Conservation (phyloP, 1,284 basidiomycete species). For the Ceratobasidium sp. region DNA sequence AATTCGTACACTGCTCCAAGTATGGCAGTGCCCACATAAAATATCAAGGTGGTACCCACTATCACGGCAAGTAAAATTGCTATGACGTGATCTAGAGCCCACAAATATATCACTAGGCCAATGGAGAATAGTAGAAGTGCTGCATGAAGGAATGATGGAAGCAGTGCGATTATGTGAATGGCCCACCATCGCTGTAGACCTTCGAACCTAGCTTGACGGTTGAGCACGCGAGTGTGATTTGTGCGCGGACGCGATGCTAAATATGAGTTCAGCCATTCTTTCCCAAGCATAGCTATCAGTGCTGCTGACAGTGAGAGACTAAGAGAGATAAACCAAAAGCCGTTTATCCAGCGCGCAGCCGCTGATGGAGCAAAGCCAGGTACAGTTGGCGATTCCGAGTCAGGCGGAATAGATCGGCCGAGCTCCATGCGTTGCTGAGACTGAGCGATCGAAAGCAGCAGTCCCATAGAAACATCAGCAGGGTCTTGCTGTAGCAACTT, state of each 20-base stretch:
- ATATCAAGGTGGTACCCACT: neutral
- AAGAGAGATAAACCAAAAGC: constrained; percentile 35
- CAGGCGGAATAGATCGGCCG: neutral
- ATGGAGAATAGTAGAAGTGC: constrained; percentile 24
- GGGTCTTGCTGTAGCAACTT: constrained; percentile 6
- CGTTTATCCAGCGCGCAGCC: constrained; percentile 22
- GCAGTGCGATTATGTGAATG: constrained; percentile 3
- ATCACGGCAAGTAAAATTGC: constrained; percentile 12
- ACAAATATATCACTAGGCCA: constrained; percentile 2
- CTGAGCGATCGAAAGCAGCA: constrained; percentile 26
- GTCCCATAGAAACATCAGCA: neutral
- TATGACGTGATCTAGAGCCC: neutral
- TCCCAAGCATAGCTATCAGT: constrained; percentile 22
- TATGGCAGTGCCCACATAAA: constrained; percentile 3
- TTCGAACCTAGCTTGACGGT: neutral
- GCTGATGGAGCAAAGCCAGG: neutral
- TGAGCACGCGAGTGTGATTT: neutral
- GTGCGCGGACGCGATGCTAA: neutral
- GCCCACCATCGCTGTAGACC: constrained; percentile 8
- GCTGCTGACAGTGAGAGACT: constrained; percentile 9
- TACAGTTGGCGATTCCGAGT: neutral
- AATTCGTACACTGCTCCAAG: constrained; percentile 1
- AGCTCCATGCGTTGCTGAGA: constrained; percentile 15
- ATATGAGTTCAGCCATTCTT: constrained; percentile 26
- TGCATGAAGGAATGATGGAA: constrained; percentile 18